These are phyloP conservation scores for Morella rubra DNA, from an alignment of 306 rosid genomes.

Conservation along the genomic window DNA sequence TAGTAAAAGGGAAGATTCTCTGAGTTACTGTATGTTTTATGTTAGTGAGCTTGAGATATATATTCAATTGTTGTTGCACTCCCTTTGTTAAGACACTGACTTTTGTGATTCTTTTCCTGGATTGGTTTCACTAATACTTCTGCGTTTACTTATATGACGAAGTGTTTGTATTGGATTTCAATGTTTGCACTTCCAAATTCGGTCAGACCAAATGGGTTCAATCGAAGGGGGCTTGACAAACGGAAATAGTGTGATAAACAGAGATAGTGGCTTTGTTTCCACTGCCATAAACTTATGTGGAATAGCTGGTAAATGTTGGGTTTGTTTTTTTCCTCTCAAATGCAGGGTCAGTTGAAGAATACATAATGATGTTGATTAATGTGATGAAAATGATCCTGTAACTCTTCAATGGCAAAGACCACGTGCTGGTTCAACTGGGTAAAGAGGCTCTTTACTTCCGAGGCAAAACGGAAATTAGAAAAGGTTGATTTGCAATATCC, in stretches of 20 bases:
- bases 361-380: constrained; percentile 24
- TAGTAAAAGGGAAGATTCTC: constrained; percentile 33
- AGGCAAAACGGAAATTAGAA: constrained; percentile 48
- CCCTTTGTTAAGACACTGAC: neutral
- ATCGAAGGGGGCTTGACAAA: neutral
- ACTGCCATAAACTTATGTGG: constrained; percentile 18
- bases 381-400: constrained; percentile 31
- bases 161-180: neutral
- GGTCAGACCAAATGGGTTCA: neutral
- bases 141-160: constrained; percentile 15
- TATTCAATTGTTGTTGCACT: constrained; percentile 15
- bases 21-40: neutral
- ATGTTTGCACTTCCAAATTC: constrained; percentile 15
- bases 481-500: constrained; percentile 12
- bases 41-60: constrained; percentile 9
- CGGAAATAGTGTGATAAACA: neutral
- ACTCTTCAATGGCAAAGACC: constrained; percentile 55
- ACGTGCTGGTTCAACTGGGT: constrained; percentile 81
- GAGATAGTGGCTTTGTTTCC: constrained; percentile 7
- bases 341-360: constrained; percentile 26
- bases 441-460: constrained; percentile 50
- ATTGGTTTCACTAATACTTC: neutral
- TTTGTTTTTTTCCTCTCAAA: constrained; percentile 15
- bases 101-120: neutral
- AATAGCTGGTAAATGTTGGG: neutral